Evolutionary conservation across 208 protist species (phyloP).

Genomic region (Crithidia fasciculata): DNA sequence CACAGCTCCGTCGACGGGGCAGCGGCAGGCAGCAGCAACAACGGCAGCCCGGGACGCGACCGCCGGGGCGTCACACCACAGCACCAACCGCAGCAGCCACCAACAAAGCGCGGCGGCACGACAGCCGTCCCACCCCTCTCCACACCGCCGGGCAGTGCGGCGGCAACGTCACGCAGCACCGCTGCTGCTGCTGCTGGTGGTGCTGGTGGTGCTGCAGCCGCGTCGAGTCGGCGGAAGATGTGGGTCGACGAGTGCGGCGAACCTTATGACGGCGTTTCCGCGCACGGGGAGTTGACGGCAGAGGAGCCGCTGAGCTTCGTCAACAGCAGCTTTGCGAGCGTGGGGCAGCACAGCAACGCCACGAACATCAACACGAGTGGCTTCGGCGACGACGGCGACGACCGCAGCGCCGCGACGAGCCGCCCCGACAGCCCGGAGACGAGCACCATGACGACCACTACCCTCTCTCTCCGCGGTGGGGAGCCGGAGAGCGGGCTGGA

Average conservation of each 20-base stretch:
- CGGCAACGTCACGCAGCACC: no score
- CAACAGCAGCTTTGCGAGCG: conserved; percentile 31
- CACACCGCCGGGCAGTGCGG: no score
- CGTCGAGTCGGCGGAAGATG: not conserved
- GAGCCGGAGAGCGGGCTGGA: not conserved
- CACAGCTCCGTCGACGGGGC: conserved; percentile 1
- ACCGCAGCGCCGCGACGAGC: conserved; percentile 3
- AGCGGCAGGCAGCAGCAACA: not conserved
- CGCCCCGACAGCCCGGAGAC: not conserved
- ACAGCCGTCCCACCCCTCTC: no score
- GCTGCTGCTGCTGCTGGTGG: no score
- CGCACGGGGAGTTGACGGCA: not conserved
- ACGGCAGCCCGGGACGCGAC: not conserved
- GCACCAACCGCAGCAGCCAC: no score
- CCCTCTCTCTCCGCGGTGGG: not conserved
- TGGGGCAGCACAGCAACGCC: not conserved
- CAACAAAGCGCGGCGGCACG: no score
- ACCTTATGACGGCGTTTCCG: not conserved
- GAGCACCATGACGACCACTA: not conserved
- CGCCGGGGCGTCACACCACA: no score
- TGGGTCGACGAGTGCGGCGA: conserved; percentile 1
- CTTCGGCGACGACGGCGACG: conserved; percentile 8
- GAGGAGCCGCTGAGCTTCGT: conserved; percentile 10
- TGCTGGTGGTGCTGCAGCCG: not conserved
- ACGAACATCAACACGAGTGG: conserved; percentile 1